Conservation (phyloP, 192 early-diverging fungal genomes). For the Dispira simplex region DNA sequence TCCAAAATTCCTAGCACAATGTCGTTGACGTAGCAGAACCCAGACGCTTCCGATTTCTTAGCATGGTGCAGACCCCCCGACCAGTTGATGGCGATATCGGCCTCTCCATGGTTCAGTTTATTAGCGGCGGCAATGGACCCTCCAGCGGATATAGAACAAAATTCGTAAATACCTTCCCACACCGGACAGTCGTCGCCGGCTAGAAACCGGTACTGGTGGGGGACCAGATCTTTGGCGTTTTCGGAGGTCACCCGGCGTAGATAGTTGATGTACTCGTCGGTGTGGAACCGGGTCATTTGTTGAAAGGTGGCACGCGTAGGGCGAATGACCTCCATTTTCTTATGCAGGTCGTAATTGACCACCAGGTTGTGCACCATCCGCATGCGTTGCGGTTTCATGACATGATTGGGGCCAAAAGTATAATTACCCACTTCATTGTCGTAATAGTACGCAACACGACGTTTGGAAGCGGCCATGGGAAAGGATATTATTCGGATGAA, state of each 20-base stretch:
- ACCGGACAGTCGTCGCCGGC: constrained; percentile 90
- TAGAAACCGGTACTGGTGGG: constrained; percentile 50
- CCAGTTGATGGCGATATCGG: constrained; percentile 94
- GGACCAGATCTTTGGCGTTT: constrained; percentile 42
- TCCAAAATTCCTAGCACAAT: constrained; percentile 92
- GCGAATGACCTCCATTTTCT: constrained; percentile 67
- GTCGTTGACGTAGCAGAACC: constrained; percentile 98
- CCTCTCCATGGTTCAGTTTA: constrained; percentile 60
- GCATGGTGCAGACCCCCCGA: constrained; percentile 93
- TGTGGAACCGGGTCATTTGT: constrained; percentile 88
- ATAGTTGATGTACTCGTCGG: constrained; percentile 86
- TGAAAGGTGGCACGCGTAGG: constrained; percentile 69
- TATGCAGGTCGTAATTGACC: constrained; percentile 80
- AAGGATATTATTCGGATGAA: not conserved
- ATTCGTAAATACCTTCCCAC: constrained; percentile 92
- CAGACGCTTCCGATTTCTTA: constrained; percentile 89
- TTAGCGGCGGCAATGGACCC: constrained; percentile 87
- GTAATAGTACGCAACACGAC: not conserved
- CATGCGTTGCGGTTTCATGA: constrained; percentile 97
- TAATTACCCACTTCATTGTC: constrained; percentile 50
- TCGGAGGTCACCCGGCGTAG: constrained; percentile 61
- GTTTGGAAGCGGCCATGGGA: constrained; percentile 3
- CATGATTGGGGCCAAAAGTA: constrained; percentile 78
- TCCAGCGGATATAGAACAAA: constrained; percentile 79
- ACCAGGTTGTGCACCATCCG: constrained; percentile 89